These are phyloP conservation scores for Colletotrichum viniferum DNA, from an alignment of 2,329 filamentous ascomycete genomes.

Conservation along the genomic window DNA sequence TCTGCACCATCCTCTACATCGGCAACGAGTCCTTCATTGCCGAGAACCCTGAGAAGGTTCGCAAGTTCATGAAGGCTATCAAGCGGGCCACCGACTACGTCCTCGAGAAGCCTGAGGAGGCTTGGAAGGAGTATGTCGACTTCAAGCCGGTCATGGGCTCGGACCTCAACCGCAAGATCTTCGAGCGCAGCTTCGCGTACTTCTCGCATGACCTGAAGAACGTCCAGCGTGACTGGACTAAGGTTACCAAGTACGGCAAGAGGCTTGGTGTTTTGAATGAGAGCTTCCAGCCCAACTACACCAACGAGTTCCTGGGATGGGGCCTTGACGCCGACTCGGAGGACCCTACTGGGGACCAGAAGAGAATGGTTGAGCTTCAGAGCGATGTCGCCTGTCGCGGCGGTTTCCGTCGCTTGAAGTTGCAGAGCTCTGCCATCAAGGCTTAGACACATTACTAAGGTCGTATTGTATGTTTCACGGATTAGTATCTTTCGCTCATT, in stretches of 20 bases:
- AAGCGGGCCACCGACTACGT: constrained; percentile 79
- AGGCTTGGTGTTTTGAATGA: constrained; percentile 69
- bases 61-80: constrained; percentile 72
- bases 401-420: constrained; percentile 61
- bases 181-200: constrained; percentile 79
- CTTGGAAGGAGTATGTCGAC: constrained; percentile 72
- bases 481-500: not conserved
- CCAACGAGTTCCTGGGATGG: constrained; percentile 74
- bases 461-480: not conserved
- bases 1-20: constrained; percentile 83
- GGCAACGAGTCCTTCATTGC: constrained; percentile 74
- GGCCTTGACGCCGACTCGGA: constrained; percentile 64
- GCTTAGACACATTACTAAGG: not conserved
- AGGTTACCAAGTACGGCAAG: constrained; percentile 80
- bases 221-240: constrained; percentile 74
- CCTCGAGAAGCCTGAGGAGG: constrained; percentile 63
- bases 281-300: constrained; percentile 74
- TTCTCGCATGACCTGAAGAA: constrained; percentile 78
- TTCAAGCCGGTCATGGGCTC: constrained; percentile 75
- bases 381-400: constrained; percentile 67
- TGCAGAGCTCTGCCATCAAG: constrained; percentile 1
- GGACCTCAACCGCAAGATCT: constrained; percentile 76
- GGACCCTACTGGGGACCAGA: constrained; percentile 76
- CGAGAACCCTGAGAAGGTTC: constrained; percentile 69
- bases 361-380: constrained; percentile 73